Conservation (phyloP, 1,284 basidiomycete genomes). For the Dichomitus squalens region DNA sequence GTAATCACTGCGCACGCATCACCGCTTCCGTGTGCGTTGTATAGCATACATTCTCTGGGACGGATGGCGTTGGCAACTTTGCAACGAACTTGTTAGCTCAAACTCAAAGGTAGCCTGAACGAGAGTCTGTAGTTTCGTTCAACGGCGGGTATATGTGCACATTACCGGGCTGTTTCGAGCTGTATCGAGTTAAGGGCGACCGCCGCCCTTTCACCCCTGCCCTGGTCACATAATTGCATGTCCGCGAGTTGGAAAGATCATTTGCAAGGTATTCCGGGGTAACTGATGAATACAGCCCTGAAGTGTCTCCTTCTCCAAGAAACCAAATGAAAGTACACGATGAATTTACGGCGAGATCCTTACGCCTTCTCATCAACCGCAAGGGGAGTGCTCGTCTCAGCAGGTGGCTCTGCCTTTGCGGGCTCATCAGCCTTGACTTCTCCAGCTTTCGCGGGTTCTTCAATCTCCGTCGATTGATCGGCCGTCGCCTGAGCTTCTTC, state of each 20-base stretch:
- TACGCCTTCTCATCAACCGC: conserved; percentile 4
- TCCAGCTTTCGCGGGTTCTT: conserved; percentile 2
- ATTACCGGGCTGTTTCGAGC: too few relatives aligned
- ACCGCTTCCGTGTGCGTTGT: neutral
- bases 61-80: too few relatives aligned
- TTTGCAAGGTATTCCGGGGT: neutral
- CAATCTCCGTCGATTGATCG: neutral
- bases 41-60: neutral
- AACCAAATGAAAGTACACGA: neutral
- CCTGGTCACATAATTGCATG: too few relatives aligned
- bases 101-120: too few relatives aligned
- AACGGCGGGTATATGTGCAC: too few relatives aligned
- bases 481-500: neutral
- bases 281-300: neutral
- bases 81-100: too few relatives aligned
- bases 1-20: neutral
- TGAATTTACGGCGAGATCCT: neutral
- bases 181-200: too few relatives aligned
- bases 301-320: neutral
- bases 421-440: neutral
- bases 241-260: too few relatives aligned
- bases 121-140: too few relatives aligned
- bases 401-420: neutral
- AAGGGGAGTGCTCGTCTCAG: neutral
- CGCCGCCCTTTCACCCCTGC: too few relatives aligned